phyloP scores from a whole-genome alignment of 345 rosid genomes.

The Noccaea bulbosa region DNA sequence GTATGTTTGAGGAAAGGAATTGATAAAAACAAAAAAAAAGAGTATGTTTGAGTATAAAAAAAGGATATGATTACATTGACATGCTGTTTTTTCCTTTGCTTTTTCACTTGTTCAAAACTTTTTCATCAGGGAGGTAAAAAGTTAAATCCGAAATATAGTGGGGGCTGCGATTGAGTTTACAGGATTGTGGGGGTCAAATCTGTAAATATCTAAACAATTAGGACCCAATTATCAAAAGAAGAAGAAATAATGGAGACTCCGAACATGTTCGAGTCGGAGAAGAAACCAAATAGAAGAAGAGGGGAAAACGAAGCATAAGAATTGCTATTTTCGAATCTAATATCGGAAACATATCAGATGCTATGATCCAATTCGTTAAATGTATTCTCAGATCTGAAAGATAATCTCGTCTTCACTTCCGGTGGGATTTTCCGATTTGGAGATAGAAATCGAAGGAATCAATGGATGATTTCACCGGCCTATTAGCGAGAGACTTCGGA shows the following conservation, averaged over 20 bases:
- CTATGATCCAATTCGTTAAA: not conserved
- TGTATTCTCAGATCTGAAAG: not conserved
- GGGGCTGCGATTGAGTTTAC: not conserved
- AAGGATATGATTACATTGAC: no score
- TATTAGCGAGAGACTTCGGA: slow-evolving; percentile 65
- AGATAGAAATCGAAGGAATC: slow-evolving; percentile 16
- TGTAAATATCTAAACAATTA: not conserved
- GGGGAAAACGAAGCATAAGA: not conserved
- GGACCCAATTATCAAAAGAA: not conserved
- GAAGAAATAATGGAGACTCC: not conserved
- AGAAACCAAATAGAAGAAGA: not conserved
- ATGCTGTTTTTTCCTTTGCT: no score
- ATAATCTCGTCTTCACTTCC: not conserved
- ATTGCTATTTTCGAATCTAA: not conserved
- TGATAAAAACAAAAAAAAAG: no score
- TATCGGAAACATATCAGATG: not conserved
- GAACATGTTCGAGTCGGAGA: not conserved
- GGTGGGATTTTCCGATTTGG: not conserved
- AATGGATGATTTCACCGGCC: slow-evolving; percentile 76
- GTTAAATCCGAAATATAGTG: no score
- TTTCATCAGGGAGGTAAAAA: no score
- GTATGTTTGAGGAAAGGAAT: no score
- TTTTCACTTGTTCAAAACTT: no score
- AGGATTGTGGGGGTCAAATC: not conserved
- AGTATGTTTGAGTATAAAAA: no score